Percentiles rank a stretch among this genome's conserved stretches.
Evolutionary conservation across 441 rosid genomes (phyloP).

Genomic region (Iberis amara): DNA sequence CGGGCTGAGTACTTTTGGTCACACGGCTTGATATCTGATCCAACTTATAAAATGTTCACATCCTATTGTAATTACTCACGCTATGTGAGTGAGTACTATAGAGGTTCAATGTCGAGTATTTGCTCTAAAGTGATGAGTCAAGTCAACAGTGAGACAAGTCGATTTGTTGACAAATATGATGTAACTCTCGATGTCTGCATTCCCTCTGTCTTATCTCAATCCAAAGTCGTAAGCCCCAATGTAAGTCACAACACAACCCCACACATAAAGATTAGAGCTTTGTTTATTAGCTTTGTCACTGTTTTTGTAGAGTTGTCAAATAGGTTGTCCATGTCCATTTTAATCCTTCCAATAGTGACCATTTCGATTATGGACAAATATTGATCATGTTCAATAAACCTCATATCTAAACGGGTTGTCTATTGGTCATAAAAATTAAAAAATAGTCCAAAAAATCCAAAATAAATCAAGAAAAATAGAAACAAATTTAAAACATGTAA

Average conservation of each 20-base stretch:
- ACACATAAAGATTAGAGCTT: not conserved
- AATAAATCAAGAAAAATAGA: no score
- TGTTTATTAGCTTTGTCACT: not conserved
- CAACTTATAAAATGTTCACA: constrained; percentile 80
- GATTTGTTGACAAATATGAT: constrained; percentile 91
- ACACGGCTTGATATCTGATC: constrained; percentile 82
- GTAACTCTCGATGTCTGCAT: constrained; percentile 94
- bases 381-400: no score
- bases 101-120: constrained; percentile 66
- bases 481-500: no score
- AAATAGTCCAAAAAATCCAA: no score
- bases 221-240: constrained; percentile 62
- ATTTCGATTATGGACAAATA: no score
- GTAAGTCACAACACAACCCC: constrained; percentile 35
- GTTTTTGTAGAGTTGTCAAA: no score
- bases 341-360: no score
- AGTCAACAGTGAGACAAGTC: constrained; percentile 79
- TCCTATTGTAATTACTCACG: constrained; percentile 85
- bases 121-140: constrained; percentile 83
- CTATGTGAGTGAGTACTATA: constrained; percentile 76
- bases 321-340: no score
- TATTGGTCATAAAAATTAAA: no score
- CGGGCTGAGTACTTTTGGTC: constrained; percentile 97
- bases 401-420: no score
- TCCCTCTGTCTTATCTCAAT: constrained; percentile 76